phyloP scores from a whole-genome alignment of 805 yeast genomes.

The Candida jianshihensis region DNA sequence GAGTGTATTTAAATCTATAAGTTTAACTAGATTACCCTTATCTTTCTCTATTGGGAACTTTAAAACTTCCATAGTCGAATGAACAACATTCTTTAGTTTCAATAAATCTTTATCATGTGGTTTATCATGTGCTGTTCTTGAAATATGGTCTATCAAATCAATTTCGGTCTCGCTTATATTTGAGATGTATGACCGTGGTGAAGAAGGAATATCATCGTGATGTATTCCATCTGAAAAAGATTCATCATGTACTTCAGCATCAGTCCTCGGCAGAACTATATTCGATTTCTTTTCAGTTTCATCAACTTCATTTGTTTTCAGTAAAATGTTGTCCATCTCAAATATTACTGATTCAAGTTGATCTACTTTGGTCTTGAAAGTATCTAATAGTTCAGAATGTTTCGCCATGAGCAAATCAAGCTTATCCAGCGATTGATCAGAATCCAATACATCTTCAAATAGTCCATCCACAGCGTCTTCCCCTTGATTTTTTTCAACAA shows the following conservation, averaged over 20 bases:
- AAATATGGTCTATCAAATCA: conserved; percentile 12
- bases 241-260: conserved; percentile 6
- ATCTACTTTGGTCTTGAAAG: too few relatives aligned
- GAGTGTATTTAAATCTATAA: conserved; percentile 11
- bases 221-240: background rate
- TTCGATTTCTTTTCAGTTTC: too few relatives aligned
- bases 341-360: too few relatives aligned
- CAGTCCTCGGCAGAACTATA: conserved; percentile 19
- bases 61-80: conserved; percentile 11
- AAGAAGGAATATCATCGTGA: conserved; percentile 14
- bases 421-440: too few relatives aligned
- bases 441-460: too few relatives aligned
- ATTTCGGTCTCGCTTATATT: conserved; percentile 14
- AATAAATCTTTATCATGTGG: conserved; percentile 8
- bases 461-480: too few relatives aligned
- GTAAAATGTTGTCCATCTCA: too few relatives aligned
- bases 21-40: conserved; percentile 6
- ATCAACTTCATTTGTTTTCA: too few relatives aligned
- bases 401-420: too few relatives aligned
- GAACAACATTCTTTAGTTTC: conserved; percentile 15
- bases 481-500: too few relatives aligned
- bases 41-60: conserved; percentile 9
- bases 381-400: too few relatives aligned
- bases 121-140: conserved; percentile 7
- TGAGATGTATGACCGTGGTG: conserved; percentile 16